phyloP scores from a whole-genome alignment of 1,284 basidiomycete genomes.

The Nidula niveotomentosa region DNA sequence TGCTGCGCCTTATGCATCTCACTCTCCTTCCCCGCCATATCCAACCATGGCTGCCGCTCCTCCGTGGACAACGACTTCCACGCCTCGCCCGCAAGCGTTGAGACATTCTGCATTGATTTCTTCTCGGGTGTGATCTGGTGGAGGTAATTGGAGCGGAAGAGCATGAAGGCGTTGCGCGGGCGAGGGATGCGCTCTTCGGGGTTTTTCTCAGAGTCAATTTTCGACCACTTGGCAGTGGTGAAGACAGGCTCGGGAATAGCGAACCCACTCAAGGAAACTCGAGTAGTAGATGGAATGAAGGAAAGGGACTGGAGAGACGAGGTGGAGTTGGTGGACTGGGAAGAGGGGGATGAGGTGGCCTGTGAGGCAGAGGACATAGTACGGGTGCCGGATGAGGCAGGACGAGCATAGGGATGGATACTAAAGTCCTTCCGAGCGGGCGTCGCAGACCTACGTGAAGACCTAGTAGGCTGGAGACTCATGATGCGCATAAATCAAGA shows the following conservation, averaged over 20 bases:
- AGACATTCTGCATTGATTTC: constrained; percentile 57
- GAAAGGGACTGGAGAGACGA: constrained; percentile 8
- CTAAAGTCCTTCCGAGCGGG: too few relatives aligned
- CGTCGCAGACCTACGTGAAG: too few relatives aligned
- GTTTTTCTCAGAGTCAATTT: constrained; percentile 44
- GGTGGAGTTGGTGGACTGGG: not conserved
- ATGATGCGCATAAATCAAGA: too few relatives aligned
- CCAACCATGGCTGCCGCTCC: constrained; percentile 48
- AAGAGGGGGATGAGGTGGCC: not conserved
- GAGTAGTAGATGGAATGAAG: constrained; percentile 13
- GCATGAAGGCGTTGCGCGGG: constrained; percentile 85
- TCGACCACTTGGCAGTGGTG: constrained; percentile 9
- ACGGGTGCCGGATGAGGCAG: too few relatives aligned
- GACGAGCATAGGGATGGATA: too few relatives aligned
- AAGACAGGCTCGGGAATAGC: too few relatives aligned
- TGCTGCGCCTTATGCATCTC: constrained; percentile 27
- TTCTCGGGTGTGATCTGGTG: constrained; percentile 47
- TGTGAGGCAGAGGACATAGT: too few relatives aligned
- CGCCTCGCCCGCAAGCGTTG: constrained; percentile 50
- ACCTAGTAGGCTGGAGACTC: too few relatives aligned
- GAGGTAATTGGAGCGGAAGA: constrained; percentile 71
- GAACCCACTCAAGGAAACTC: constrained; percentile 10
- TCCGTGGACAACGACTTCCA: constrained; percentile 49
- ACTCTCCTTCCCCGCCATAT: constrained; percentile 51
- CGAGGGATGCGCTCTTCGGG: constrained; percentile 68